These are phyloP conservation scores for Acorus calamus DNA, from an alignment of 106 monocot species.

Conservation along the genomic window DNA sequence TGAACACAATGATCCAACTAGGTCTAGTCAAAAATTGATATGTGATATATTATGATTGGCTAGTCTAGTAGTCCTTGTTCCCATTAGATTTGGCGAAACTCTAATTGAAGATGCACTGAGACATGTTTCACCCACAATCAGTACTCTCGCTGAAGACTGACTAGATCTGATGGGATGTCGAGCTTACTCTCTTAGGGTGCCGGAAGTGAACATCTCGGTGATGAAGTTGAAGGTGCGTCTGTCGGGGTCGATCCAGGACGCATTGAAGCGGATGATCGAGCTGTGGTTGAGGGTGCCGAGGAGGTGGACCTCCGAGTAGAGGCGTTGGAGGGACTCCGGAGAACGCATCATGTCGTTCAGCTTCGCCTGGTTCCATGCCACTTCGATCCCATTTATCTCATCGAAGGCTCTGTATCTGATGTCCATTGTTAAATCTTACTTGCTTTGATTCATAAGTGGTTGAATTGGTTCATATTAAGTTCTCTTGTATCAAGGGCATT, in stretches of 20 bases:
- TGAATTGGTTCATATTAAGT: too few species aligned
- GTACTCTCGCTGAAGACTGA: too few species aligned
- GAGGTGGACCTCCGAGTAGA: constrained; percentile 90
- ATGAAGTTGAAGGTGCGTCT: constrained; percentile 92
- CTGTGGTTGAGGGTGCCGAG: constrained; percentile 71
- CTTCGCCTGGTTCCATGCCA: constrained; percentile 93
- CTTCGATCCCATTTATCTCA: constrained; percentile 67
- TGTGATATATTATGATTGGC: too few species aligned
- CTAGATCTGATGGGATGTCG: too few species aligned
- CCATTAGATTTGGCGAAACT: too few species aligned
- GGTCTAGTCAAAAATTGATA: too few species aligned
- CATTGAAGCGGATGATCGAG: constrained; percentile 69
- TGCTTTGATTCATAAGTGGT: too few species aligned
- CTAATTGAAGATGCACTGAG: too few species aligned
- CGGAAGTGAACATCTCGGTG: constrained; percentile 97
- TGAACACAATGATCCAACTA: constrained; percentile 9
- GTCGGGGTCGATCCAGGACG: constrained; percentile 61
- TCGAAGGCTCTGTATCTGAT: constrained; percentile 90
- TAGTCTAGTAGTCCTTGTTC: too few species aligned
- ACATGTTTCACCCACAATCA: too few species aligned
- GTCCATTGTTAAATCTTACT: constrained; percentile 8
- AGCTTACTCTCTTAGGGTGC: constrained; percentile 75
- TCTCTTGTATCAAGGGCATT: too few species aligned
- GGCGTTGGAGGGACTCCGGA: constrained; percentile 60
- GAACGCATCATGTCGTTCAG: constrained; percentile 59